These are phyloP conservation scores for Epichloe glyceriae DNA, from an alignment of 2,329 filamentous ascomycete genomes.

Conservation along the genomic window DNA sequence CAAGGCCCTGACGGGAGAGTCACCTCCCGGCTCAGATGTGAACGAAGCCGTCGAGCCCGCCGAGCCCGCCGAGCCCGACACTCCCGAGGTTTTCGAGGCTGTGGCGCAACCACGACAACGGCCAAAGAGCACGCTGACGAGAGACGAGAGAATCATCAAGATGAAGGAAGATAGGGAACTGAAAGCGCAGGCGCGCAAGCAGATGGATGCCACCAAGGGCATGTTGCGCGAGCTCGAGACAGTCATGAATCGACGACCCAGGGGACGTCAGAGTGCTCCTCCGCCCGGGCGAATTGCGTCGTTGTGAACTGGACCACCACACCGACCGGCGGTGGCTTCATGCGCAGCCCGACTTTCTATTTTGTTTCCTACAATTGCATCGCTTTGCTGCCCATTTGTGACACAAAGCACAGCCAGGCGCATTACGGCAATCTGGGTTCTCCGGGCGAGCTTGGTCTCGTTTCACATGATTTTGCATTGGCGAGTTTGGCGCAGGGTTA, in stretches of 20 bases:
- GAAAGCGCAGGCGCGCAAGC: constrained; percentile 58
- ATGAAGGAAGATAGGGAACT: constrained; percentile 77
- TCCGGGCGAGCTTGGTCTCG: background rate
- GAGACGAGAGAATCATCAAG: constrained; percentile 77
- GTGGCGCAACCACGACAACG: constrained; percentile 51
- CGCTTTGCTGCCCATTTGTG: background rate
- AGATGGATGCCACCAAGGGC: constrained; percentile 67
- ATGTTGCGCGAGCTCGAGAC: constrained; percentile 92
- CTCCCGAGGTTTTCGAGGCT: constrained; percentile 81
- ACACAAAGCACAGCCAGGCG: constrained; percentile 1
- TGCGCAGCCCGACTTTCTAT: background rate
- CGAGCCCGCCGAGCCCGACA: constrained; percentile 49
- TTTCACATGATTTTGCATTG: background rate
- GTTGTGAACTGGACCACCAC: constrained; percentile 20
- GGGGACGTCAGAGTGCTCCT: constrained; percentile 24
- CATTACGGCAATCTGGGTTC: background rate
- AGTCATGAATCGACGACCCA: constrained; percentile 52
- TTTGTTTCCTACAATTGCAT: background rate
- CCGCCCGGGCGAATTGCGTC: constrained; percentile 22
- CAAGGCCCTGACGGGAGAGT: constrained; percentile 64
- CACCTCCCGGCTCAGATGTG: constrained; percentile 36
- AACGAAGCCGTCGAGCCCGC: constrained; percentile 46
- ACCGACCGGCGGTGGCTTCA: no score
- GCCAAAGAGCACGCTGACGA: constrained; percentile 56
- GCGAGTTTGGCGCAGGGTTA: no score